These are phyloP conservation scores for Monilinia polystroma DNA, from an alignment of 2,329 filamentous ascomycete species.

Conservation along the genomic window DNA sequence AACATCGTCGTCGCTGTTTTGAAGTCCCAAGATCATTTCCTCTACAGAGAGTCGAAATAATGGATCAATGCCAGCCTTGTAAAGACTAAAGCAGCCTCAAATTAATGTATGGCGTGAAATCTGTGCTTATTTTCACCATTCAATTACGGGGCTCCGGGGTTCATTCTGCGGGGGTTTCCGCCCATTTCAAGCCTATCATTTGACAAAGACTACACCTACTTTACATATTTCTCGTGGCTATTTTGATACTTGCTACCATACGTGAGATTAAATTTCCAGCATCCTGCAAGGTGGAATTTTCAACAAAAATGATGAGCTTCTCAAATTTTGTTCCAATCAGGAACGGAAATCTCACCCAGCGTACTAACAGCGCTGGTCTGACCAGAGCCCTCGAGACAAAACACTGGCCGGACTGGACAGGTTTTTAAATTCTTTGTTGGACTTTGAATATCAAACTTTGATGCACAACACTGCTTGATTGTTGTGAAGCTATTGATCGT, in stretches of 20 bases:
- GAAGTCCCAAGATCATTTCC: background rate
- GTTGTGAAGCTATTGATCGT: background rate
- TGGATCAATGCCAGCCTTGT: background rate
- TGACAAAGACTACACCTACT: slow-evolving; percentile 1
- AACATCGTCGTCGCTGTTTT: slow-evolving; percentile 2
- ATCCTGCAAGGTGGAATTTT: slow-evolving; percentile 13
- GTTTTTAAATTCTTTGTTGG: background rate
- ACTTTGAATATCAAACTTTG: background rate
- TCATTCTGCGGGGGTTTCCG: background rate
- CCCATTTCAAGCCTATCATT: background rate
- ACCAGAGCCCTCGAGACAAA: background rate
- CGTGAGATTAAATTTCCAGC: background rate
- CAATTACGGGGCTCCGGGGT: background rate
- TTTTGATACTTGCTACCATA: background rate
- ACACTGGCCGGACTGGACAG: background rate
- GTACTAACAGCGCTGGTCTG: background rate
- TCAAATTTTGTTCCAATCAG: background rate
- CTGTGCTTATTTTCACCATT: slow-evolving; percentile 18
- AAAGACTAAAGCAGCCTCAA: slow-evolving; percentile 14
- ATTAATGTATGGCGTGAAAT: slow-evolving; percentile 19
- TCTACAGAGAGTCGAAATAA: background rate
- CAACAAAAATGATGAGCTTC: slow-evolving; percentile 12
- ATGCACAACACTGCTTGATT: background rate
- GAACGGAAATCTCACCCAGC: background rate
- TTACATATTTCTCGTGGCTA: background rate